phyloP scores from a whole-genome alignment of 192 early-diverging fungal species.

The Coemansia biformis region DNA sequence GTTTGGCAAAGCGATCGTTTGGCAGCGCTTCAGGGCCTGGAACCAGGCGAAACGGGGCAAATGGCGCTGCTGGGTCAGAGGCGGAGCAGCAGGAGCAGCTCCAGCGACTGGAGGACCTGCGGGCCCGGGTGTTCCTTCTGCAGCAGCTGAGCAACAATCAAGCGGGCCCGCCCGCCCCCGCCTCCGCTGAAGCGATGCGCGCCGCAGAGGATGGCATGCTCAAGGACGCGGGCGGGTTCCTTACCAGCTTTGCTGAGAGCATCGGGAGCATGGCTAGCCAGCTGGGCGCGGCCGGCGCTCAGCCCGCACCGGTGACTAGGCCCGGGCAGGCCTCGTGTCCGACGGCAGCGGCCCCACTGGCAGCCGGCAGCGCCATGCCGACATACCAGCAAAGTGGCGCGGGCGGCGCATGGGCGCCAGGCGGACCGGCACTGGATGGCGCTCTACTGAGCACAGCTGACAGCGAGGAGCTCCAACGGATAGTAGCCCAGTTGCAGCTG shows the following conservation, averaged over 20 bases:
- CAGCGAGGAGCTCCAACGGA: too few relatives aligned
- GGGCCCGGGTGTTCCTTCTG: constrained; percentile 30
- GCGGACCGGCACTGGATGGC: too few relatives aligned
- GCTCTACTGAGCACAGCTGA: too few relatives aligned
- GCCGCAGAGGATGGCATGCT: background rate
- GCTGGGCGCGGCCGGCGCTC: constrained; percentile 7
- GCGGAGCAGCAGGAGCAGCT: constrained; percentile 32
- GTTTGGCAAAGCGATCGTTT: constrained; percentile 6
- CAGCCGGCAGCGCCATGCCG: background rate
- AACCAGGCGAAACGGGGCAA: background rate
- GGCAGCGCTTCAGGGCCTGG: background rate
- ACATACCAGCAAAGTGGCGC: too few relatives aligned
- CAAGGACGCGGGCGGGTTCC: constrained; percentile 36
- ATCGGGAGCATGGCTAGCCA: constrained; percentile 43
- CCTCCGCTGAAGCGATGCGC: background rate
- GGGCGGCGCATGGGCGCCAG: too few relatives aligned
- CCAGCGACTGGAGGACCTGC: constrained; percentile 43
- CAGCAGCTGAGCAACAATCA: constrained; percentile 34
- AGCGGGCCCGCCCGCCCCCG: constrained; percentile 1
- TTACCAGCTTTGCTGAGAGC: constrained; percentile 44
- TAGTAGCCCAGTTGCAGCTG: too few relatives aligned
- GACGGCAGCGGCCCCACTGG: background rate
- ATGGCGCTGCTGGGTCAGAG: background rate
- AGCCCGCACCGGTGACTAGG: too few relatives aligned
- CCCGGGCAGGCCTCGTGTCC: too few relatives aligned